phyloP scores from a whole-genome alignment of 2,329 filamentous ascomycete species.

The Penicillium sp. region DNA sequence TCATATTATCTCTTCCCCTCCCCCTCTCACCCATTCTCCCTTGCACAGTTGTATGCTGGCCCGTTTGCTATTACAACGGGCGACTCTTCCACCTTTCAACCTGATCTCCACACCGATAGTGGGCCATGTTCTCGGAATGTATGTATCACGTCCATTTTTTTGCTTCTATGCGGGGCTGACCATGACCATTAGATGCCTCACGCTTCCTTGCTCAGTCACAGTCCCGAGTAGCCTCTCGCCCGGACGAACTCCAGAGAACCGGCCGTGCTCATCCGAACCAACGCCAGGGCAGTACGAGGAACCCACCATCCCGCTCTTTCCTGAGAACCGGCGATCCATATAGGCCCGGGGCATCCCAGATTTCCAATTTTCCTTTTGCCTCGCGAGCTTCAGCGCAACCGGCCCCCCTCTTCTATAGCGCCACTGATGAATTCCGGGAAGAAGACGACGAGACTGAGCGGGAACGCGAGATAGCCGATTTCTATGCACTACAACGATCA shows the following conservation, averaged over 20 bases:
- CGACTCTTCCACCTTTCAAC: neutral
- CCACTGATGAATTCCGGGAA: slow-evolving; percentile 84
- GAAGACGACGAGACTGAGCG: slow-evolving; percentile 91
- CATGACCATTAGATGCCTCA: slow-evolving; percentile 73
- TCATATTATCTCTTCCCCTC: neutral
- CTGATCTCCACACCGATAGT: slow-evolving; percentile 14
- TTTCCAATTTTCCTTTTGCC: slow-evolving; percentile 74
- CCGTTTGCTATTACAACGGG: neutral
- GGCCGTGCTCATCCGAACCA: slow-evolving; percentile 50
- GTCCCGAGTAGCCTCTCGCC: slow-evolving; percentile 76
- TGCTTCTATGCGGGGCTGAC: neutral
- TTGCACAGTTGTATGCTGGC: neutral
- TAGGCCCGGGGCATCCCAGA: slow-evolving; percentile 67
- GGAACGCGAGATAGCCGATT: slow-evolving; percentile 87
- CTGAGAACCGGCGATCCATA: slow-evolving; percentile 71
- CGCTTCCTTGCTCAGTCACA: slow-evolving; percentile 95
- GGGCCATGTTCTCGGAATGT: slow-evolving; percentile 86
- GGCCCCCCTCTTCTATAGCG: slow-evolving; percentile 91
- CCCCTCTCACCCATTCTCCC: neutral
- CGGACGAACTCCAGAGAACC: slow-evolving; percentile 51
- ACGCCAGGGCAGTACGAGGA: slow-evolving; percentile 47
- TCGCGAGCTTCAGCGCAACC: slow-evolving; percentile 73
- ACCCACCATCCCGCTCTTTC: slow-evolving; percentile 50
- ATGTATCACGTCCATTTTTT: slow-evolving; percentile 39
- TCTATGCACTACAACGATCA: slow-evolving; percentile 86